A percentile compares a stretch with the other conserved stretches of the same genome.
These are phyloP conservation scores for Agrocybe chaxingu DNA, from an alignment of 768 basidiomycete species.

Conservation along the genomic window DNA sequence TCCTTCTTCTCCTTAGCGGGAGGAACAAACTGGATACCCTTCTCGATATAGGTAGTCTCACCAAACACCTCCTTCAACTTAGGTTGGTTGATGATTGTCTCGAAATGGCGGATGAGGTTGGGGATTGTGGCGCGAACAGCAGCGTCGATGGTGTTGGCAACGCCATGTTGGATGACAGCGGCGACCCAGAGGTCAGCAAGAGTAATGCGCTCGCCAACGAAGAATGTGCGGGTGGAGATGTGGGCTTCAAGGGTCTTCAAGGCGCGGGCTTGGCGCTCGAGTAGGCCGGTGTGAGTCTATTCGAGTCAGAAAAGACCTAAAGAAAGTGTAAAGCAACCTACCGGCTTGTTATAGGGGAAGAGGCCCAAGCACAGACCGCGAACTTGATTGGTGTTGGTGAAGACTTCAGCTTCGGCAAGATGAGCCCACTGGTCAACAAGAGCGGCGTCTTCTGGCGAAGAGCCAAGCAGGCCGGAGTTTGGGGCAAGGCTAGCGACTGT, in stretches of 20 bases:
- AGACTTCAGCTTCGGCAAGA: slow-evolving; percentile 68
- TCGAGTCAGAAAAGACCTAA: slow-evolving; percentile 2
- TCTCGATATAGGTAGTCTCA: slow-evolving; percentile 59
- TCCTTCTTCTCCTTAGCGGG: slow-evolving; percentile 81
- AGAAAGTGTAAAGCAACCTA: slow-evolving; percentile 30
- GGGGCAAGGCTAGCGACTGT: slow-evolving; percentile 75
- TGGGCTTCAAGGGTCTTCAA: slow-evolving; percentile 70
- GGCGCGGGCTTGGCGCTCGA: slow-evolving; percentile 52
- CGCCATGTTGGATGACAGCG: slow-evolving; percentile 50
- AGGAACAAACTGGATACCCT: slow-evolving; percentile 65
- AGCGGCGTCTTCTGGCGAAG: slow-evolving; percentile 61
- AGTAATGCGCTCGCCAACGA: slow-evolving; percentile 93
- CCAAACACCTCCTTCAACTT: slow-evolving; percentile 67
- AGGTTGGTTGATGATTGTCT: slow-evolving; percentile 87
- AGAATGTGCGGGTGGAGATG: slow-evolving; percentile 79
- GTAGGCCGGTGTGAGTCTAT: slow-evolving; percentile 56
- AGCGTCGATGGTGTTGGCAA: slow-evolving; percentile 61
- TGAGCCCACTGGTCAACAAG: slow-evolving; percentile 84
- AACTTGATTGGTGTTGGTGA: slow-evolving; percentile 31
- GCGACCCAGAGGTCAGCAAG: slow-evolving; percentile 84
- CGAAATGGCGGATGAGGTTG: slow-evolving; percentile 78
- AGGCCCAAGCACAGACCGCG: slow-evolving; percentile 39
- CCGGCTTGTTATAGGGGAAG: slow-evolving; percentile 82
- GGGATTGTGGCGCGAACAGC: slow-evolving; percentile 61
- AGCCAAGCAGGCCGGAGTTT: slow-evolving; percentile 76